phyloP scores from a whole-genome alignment of 208 protist genomes.

The Trypanosoma theileri region DNA sequence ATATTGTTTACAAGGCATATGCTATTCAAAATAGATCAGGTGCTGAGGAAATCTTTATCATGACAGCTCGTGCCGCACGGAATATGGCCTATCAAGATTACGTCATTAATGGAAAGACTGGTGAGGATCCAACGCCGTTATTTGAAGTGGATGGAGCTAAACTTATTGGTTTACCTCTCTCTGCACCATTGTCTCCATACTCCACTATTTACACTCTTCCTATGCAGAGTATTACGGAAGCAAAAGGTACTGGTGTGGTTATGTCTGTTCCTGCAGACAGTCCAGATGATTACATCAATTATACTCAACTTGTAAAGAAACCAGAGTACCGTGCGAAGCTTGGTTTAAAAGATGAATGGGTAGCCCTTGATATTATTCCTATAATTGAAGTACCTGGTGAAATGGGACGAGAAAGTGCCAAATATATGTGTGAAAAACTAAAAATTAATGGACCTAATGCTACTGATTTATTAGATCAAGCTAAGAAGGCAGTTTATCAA shows the following conservation, averaged over 20 bases:
- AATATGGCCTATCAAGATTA: slow-evolving; percentile 97
- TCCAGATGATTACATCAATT: slow-evolving; percentile 99
- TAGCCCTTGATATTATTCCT: slow-evolving; percentile 93
- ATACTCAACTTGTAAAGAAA: slow-evolving; percentile 96
- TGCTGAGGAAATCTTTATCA: slow-evolving; percentile 94
- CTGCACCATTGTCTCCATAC: slow-evolving; percentile 90
- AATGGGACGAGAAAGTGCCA: slow-evolving; percentile 77
- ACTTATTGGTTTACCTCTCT: slow-evolving; percentile 94
- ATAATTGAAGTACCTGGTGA: slow-evolving; percentile 96
- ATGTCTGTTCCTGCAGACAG: slow-evolving; percentile 98
- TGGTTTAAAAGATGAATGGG: slow-evolving; percentile 94
- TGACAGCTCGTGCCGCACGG: slow-evolving; percentile 92
- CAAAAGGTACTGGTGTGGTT: slow-evolving; percentile 98
- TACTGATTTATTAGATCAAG: slow-evolving; percentile 93
- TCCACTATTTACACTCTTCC: slow-evolving; percentile 96
- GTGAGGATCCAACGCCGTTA: slow-evolving; percentile 63
- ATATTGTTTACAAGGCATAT: slow-evolving; percentile 96
- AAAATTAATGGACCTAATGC: slow-evolving; percentile 97
- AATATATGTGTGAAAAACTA: slow-evolving; percentile 93
- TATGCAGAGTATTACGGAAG: slow-evolving; percentile 96
- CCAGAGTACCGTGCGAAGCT: slow-evolving; percentile 93
- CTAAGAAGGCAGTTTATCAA: slow-evolving; percentile 98
- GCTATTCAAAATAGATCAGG: slow-evolving; percentile 70
- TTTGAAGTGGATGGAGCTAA: slow-evolving; percentile 90
- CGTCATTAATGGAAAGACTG: slow-evolving; percentile 82